Evolutionary conservation across 495 filamentous ascomycete genomes (phyloP), one percentile per base, ranked within the genome.

Genomic region (Neurospora tetraspora): DNA sequence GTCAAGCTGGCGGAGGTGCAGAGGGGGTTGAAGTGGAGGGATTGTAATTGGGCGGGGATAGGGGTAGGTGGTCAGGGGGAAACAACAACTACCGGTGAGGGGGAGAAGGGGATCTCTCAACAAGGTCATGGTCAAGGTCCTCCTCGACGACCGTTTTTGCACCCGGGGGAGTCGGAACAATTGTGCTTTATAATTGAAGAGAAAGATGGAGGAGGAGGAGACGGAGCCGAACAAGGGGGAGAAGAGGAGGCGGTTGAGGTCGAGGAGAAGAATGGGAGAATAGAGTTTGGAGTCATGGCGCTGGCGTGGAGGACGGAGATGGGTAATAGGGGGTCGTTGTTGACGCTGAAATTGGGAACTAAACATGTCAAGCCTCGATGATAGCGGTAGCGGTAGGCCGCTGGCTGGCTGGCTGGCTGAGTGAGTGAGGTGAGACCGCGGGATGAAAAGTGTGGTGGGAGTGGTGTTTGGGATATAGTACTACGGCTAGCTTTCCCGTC

Each of bases 301-400:
- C 90, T 99, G 59, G 90, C 92, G 74, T 99, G 96, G 96, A 85
- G 94, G 72, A 90, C 91, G 70, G 87, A 91, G 72, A 94, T 97
- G 92, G 96, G 96, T 4, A 94, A 96, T 82, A 87, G 89, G 74
- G 96, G 96, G 6, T 92, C 90, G 77, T 84, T 99, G 76, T 92
- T 88, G 40, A 99, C 96, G 20, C 94, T 94, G 31, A 94, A 91
- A 84, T 81, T 99, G 73, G 89, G 93, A 53, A 82, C 85, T 14
- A 80, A 80, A 73, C 53, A 80, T 70, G 71, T 74, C 7, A 76
- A 71, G 73, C 76, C 73, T 72, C 69, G 53, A 36, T 65, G 70
- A 70, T 40, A 70, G 42, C 36, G 53, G 27, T 20, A 45, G 37
- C 34, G 59, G 71, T 45, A 45, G 18, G 8, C 34, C 34, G 34